These are phyloP conservation scores for Ceratocystis ficicola DNA, from an alignment of 2,329 filamentous ascomycete genomes.

Conservation along the genomic window DNA sequence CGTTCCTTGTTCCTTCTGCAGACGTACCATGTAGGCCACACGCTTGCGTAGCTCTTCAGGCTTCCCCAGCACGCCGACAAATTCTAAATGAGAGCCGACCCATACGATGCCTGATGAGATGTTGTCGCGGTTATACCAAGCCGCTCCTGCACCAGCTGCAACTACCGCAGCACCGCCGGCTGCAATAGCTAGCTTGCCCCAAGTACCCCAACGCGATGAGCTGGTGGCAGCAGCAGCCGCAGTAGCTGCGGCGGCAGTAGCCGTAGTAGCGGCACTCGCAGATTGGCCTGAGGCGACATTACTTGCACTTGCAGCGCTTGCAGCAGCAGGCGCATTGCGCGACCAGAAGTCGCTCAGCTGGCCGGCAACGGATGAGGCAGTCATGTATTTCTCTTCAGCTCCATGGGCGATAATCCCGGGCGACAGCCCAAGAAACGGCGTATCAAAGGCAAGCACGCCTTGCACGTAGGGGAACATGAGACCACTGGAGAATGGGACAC, in stretches of 20 bases:
- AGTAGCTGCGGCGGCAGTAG: constrained; percentile 26
- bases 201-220: constrained; percentile 54
- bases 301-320: constrained; percentile 29
- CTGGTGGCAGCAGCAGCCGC: constrained; percentile 28
- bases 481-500: constrained; percentile 27
- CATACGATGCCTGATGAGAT: constrained; percentile 65
- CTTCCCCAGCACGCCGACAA: constrained; percentile 80
- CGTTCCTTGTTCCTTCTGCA: constrained; percentile 53
- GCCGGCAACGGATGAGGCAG: constrained; percentile 55
- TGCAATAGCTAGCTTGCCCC: constrained; percentile 75
- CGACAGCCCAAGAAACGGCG: constrained; percentile 73
- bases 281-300: constrained; percentile 3
- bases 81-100: constrained; percentile 84
- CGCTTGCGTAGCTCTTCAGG: constrained; percentile 68
- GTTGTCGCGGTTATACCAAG: constrained; percentile 74
- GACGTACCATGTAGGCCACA: constrained; percentile 52
- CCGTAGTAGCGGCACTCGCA: constrained; percentile 14
- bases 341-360: constrained; percentile 57
- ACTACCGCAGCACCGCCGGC: constrained; percentile 76
- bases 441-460: constrained; percentile 86
- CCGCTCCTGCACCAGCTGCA: constrained; percentile 68
- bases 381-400: constrained; percentile 76
- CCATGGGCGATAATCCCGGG: constrained; percentile 74
- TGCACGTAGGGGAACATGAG: constrained; percentile 93
- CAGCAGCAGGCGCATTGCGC: constrained; percentile 30